Conservation (phyloP, 2,329 filamentous ascomycete species). For the Hyphodiscus sp. region DNA sequence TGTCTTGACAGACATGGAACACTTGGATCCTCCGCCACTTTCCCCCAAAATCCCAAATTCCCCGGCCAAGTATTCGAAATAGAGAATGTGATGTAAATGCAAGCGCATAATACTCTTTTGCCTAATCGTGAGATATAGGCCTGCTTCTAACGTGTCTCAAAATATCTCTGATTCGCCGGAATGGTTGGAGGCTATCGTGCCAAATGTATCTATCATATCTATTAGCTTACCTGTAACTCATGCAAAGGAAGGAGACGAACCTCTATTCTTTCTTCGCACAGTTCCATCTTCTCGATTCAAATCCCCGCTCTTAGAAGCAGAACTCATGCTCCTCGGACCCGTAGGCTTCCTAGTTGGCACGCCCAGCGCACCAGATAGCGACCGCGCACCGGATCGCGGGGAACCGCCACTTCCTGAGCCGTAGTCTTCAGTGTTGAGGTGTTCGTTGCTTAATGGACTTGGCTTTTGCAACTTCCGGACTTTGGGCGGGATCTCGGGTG, state of each 20-base stretch:
- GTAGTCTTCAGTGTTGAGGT: slow-evolving; percentile 27
- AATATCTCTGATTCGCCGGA: slow-evolving; percentile 27
- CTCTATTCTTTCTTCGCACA: slow-evolving; percentile 41
- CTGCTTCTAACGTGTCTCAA: slow-evolving; percentile 10
- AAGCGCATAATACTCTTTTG: background rate
- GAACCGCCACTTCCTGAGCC: slow-evolving; percentile 11
- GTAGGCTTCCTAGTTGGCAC: slow-evolving; percentile 30
- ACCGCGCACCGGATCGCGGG: slow-evolving; percentile 21
- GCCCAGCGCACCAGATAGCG: slow-evolving; percentile 20
- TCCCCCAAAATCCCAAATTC: background rate
- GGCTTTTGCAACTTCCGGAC: slow-evolving; percentile 45
- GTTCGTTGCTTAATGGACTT: slow-evolving; percentile 50
- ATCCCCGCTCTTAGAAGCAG: slow-evolving; percentile 22
- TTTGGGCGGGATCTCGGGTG: slow-evolving; percentile 41
- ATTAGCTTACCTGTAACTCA: background rate
- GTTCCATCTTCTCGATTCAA: slow-evolving; percentile 25
- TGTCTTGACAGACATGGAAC: background rate
- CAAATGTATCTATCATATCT: slow-evolving; percentile 35
- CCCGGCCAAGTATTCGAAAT: background rate
- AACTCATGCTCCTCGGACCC: slow-evolving; percentile 30
- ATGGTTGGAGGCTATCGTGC: slow-evolving; percentile 38
- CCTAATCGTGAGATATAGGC: slow-evolving; percentile 6
- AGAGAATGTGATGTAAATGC: background rate
- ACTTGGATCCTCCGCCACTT: background rate
- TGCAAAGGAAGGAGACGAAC: slow-evolving; percentile 33